Percentiles rank a stretch among this genome's conserved stretches.
phyloP scores from a whole-genome alignment of 768 basidiomycete genomes.

The Boletus eberwhitei region DNA sequence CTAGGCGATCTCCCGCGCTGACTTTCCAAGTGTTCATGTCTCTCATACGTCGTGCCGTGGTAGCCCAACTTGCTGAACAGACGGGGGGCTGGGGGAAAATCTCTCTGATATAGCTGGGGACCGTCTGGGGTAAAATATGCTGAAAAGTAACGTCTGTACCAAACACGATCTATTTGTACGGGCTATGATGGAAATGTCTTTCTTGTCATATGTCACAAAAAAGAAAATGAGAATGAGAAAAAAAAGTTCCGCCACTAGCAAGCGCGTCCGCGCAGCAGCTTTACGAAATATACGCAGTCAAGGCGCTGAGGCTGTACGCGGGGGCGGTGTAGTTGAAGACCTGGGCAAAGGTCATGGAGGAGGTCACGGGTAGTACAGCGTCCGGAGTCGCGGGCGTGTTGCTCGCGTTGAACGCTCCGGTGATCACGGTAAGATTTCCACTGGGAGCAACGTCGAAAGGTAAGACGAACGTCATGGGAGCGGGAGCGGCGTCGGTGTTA shows the following conservation, averaged over 20 bases:
- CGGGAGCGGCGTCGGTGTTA: slow-evolving; percentile 42
- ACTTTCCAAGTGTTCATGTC: no score
- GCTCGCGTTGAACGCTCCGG: slow-evolving; percentile 45
- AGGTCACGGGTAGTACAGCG: slow-evolving; percentile 9
- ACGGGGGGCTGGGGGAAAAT: no score
- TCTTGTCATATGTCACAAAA: not conserved
- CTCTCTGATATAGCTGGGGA: no score
- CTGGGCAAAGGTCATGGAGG: slow-evolving; percentile 44
- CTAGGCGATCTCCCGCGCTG: no score
- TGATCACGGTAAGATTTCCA: slow-evolving; percentile 47
- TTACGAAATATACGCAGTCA: not conserved
- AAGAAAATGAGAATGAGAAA: no score
- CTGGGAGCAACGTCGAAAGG: slow-evolving; percentile 47
- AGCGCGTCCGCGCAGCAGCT: not conserved
- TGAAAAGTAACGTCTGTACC: no score
- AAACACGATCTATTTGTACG: not conserved
- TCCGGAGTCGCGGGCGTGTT: slow-evolving; percentile 46
- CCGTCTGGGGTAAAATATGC: no score
- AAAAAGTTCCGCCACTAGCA: not conserved
- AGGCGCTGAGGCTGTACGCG: slow-evolving; percentile 37
- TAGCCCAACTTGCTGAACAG: no score
- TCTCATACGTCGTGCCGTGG: no score
- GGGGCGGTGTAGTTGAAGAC: slow-evolving; percentile 54
- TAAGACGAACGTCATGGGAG: slow-evolving; percentile 45
- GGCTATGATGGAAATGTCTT: not conserved